phyloP scores from a whole-genome alignment of 257 asterid genomes.

The Vinca minor region DNA sequence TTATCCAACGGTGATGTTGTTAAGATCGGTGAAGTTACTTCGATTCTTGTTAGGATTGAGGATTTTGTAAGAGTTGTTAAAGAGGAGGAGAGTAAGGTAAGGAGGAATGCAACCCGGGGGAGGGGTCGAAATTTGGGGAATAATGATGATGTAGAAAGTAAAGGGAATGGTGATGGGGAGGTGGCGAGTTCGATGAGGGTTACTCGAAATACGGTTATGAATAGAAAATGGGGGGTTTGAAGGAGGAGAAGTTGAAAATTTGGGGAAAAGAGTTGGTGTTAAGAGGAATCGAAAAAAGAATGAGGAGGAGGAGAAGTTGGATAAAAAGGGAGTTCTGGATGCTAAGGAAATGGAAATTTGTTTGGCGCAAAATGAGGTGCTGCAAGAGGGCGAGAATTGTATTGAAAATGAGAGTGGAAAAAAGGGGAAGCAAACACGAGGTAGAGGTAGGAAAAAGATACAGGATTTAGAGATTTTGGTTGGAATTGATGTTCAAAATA shows the following conservation, averaged over 20 bases:
- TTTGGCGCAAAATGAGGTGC: too few species aligned
- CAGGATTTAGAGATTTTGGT: too few species aligned
- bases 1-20: constrained; percentile 44
- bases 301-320: too few species aligned
- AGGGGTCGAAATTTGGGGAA: constrained; percentile 15
- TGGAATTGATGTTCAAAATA: neutral
- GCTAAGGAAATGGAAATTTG: too few species aligned
- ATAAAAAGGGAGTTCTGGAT: too few species aligned
- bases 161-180: neutral
- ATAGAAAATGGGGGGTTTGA: neutral
- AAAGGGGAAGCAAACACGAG: too few species aligned
- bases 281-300: constrained; percentile 2
- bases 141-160: neutral
- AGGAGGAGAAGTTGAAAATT: neutral
- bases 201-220: neutral
- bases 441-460: too few species aligned
- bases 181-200: constrained; percentile 2
- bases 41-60: constrained; percentile 36
- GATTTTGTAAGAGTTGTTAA: constrained; percentile 5
- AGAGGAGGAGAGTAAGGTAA: constrained; percentile 3
- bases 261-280: neutral
- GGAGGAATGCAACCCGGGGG: constrained; percentile 34
- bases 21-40: constrained; percentile 62
- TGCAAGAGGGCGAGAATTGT: too few species aligned
- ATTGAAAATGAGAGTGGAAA: too few species aligned